phyloP scores from a whole-genome alignment of 2,329 filamentous ascomycete genomes.

The Diaporthe vexans region DNA sequence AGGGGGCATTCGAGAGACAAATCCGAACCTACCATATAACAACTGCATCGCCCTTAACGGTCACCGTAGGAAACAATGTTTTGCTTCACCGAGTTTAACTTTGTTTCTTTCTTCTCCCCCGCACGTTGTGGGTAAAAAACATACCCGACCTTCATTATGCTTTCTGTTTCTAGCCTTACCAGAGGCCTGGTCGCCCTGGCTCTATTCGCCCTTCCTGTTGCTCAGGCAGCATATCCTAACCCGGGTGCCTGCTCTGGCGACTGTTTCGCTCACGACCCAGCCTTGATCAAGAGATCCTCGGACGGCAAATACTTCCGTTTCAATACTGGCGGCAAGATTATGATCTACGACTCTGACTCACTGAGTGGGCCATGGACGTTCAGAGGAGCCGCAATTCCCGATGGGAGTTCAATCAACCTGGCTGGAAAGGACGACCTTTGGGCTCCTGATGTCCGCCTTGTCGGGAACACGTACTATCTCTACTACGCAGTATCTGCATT shows the following conservation, averaged over 20 bases:
- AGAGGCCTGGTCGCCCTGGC: conserved; percentile 35
- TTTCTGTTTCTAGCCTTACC: conserved; percentile 15
- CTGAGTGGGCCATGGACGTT: conserved; percentile 59
- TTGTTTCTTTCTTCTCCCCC: not conserved
- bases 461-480: conserved; percentile 73
- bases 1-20: not conserved
- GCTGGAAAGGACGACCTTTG: conserved; percentile 58
- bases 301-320: conserved; percentile 47
- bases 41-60: not conserved
- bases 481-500: conserved; percentile 76
- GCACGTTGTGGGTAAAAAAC: not conserved
- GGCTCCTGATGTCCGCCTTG: conserved; percentile 73
- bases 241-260: conserved; percentile 55
- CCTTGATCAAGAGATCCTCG: conserved; percentile 28
- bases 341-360: conserved; percentile 54
- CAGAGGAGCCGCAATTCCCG: conserved; percentile 55
- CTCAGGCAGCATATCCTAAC: conserved; percentile 41
- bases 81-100: not conserved
- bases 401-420: conserved; percentile 57
- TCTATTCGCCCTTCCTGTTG: conserved; percentile 21
- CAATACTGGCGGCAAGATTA: conserved; percentile 57
- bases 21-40: not conserved
- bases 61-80: not conserved
- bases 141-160: conserved; percentile 12
- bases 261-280: conserved; percentile 41